Evolutionary conservation across 2,329 filamentous ascomycete genomes (phyloP).

Genomic region (Aspergillus sp.): DNA sequence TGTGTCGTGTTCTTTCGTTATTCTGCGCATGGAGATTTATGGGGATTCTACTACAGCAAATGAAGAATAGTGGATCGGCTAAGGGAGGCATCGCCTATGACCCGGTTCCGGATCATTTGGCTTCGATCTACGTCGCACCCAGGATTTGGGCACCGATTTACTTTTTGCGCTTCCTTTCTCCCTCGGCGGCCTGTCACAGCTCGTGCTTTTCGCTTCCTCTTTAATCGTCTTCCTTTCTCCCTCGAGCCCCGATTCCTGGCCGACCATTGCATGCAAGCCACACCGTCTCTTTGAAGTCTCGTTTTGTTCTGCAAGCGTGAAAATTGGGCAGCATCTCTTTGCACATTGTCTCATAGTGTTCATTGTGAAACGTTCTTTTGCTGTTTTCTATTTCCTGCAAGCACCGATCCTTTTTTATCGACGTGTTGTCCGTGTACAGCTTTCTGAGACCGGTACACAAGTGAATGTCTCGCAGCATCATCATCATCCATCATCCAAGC

Average conservation of each 20-base stretch:
- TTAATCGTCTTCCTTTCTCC: constrained; percentile 18
- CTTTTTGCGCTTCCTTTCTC: constrained; percentile 10
- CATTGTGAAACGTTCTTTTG: constrained; percentile 23
- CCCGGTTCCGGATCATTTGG: constrained; percentile 15
- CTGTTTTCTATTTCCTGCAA: constrained; percentile 7
- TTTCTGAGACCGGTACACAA: constrained; percentile 20
- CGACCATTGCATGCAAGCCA: constrained; percentile 31
- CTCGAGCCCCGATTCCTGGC: constrained; percentile 11
- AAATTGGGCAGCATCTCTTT: constrained; percentile 30
- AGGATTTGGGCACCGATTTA: constrained; percentile 20
- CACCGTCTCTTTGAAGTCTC: constrained; percentile 26
- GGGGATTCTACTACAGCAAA: constrained; percentile 15
- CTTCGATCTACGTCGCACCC: constrained; percentile 24
- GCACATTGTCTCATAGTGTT: constrained; percentile 28
- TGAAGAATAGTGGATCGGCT: constrained; percentile 15
- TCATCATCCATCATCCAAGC: constrained; percentile 4
- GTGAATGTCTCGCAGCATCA: constrained; percentile 10
- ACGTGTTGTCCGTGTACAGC: constrained; percentile 12
- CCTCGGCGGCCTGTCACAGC: constrained; percentile 13
- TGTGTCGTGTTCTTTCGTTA: constrained; percentile 9
- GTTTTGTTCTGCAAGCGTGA: constrained; percentile 30
- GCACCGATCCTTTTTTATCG: constrained; percentile 11
- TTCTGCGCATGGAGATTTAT: constrained; percentile 18
- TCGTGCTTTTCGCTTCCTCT: constrained; percentile 15
- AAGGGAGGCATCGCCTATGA: constrained; percentile 13